Evolutionary conservation across 1,284 basidiomycete genomes (phyloP).

Genomic region (Leccinum pallidistipes): DNA sequence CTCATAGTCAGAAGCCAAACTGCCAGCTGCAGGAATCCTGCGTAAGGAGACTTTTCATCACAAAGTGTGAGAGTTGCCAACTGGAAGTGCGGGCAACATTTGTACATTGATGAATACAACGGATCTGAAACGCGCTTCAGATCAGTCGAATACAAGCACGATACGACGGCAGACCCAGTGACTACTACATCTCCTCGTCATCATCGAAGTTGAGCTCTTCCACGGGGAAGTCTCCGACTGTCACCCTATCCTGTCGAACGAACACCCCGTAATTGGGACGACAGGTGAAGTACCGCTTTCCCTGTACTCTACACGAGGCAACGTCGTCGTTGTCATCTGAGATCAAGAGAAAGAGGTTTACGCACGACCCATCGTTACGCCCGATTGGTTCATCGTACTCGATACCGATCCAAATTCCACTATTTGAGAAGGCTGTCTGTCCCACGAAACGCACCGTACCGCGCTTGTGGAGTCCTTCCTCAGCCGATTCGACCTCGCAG

Average conservation of each 20-base stretch:
- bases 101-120: neutral
- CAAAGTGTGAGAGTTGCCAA: no score
- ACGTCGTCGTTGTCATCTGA: neutral
- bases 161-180: neutral
- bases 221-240: slow-evolving; percentile 84
- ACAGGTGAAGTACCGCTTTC: slow-evolving; percentile 84
- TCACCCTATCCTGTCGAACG: slow-evolving; percentile 82
- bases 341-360: neutral
- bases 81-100: no score
- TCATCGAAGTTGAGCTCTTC: slow-evolving; percentile 67
- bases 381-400: slow-evolving; percentile 97
- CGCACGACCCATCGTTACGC: slow-evolving; percentile 93
- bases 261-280: slow-evolving; percentile 81
- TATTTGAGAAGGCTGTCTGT: slow-evolving; percentile 69
- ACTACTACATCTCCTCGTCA: slow-evolving; percentile 72
- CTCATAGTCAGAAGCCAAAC: no score
- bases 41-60: no score
- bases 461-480: slow-evolving; percentile 71
- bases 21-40: no score
- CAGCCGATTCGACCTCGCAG: slow-evolving; percentile 74
- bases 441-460: slow-evolving; percentile 90
- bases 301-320: slow-evolving; percentile 67
- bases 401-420: slow-evolving; percentile 85
- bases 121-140: neutral
- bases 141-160: neutral